Percentiles rank a stretch among this genome's conserved stretches.
These are phyloP conservation scores for Rhizoclosmatium sp. DNA, from an alignment of 192 early-diverging fungal species.

Conservation along the genomic window DNA sequence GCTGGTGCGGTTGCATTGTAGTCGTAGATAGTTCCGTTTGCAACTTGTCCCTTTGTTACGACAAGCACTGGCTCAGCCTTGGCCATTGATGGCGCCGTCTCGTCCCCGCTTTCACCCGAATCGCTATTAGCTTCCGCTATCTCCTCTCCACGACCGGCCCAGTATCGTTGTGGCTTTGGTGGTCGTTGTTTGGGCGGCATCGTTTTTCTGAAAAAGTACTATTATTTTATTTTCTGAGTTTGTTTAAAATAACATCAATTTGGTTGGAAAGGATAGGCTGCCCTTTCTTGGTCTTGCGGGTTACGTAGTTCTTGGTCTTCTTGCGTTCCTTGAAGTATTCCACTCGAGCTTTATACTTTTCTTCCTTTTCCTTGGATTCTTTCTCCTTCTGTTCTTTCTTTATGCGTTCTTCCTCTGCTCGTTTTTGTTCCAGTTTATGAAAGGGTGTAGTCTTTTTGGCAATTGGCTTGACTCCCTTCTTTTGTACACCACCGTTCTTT, in stretches of 20 bases:
- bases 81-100: neutral
- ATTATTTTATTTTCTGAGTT: constrained; percentile 5
- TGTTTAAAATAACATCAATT: constrained; percentile 16
- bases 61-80: neutral
- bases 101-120: neutral
- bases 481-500: neutral
- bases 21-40: constrained; percentile 18
- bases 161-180: constrained; percentile 51
- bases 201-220: neutral
- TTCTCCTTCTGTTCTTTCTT: constrained; percentile 26
- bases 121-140: constrained; percentile 7
- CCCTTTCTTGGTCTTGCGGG: constrained; percentile 17
- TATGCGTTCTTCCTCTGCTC: constrained; percentile 14
- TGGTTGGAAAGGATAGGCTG: constrained; percentile 27
- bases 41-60: constrained; percentile 4
- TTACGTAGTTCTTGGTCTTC: constrained; percentile 9
- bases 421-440: constrained; percentile 16
- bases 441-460: constrained; percentile 14
- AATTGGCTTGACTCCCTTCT: neutral
- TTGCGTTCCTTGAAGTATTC: constrained; percentile 26
- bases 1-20: neutral
- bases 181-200: constrained; percentile 2
- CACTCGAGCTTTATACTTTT: constrained; percentile 1
- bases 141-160: constrained; percentile 53
- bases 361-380: constrained; percentile 21